Evolutionary conservation across 2,329 filamentous ascomycete genomes (phyloP).

Genomic region (Monilinia polystroma): DNA sequence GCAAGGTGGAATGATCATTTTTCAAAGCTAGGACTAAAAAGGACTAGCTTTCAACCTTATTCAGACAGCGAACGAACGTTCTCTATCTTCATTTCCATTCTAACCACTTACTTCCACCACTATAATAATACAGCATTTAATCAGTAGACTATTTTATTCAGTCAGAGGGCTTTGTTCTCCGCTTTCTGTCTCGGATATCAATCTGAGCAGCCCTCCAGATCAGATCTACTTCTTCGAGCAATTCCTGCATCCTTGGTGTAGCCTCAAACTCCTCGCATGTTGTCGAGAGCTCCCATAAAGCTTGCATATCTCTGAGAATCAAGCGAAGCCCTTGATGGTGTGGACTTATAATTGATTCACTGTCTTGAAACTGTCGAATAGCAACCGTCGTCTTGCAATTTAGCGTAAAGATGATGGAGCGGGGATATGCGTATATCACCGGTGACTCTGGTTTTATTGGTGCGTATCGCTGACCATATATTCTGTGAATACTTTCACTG

Average conservation of each 20-base stretch:
- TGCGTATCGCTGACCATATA: background rate
- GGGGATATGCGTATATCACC: background rate
- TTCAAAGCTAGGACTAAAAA: no score
- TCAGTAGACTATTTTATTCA: no score
- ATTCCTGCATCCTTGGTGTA: background rate
- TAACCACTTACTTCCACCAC: no score
- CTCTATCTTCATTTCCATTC: no score
- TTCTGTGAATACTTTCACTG: background rate
- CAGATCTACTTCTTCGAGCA: background rate
- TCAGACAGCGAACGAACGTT: no score
- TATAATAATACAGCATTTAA: no score
- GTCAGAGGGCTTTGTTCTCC: background rate
- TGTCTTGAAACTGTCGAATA: background rate
- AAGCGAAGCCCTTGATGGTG: background rate
- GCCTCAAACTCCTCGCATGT: background rate
- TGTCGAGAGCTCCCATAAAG: background rate
- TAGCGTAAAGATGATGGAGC: background rate
- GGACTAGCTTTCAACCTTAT: no score
- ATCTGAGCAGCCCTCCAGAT: background rate
- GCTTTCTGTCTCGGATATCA: background rate
- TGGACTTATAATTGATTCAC: background rate
- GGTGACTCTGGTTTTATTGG: background rate
- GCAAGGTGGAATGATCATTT: no score
- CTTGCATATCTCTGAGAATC: background rate
- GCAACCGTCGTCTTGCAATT: slow-evolving; percentile 2